phyloP scores from a whole-genome alignment of 2,329 filamentous ascomycete genomes.

The Neonectria ditissima region DNA sequence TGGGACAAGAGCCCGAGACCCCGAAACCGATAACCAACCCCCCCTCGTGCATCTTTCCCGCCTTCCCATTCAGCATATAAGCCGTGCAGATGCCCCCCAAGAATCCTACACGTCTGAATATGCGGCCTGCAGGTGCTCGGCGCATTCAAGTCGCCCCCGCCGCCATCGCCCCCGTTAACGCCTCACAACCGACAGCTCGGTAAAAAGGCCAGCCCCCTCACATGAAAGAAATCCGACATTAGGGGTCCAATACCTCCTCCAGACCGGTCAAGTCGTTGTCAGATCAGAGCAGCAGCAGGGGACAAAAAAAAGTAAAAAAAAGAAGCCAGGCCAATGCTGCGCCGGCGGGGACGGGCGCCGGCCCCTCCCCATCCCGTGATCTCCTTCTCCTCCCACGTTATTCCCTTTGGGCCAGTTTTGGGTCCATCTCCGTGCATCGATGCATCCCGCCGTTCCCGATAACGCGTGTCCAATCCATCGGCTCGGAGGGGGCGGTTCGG shows the following conservation, averaged over 20 bases:
- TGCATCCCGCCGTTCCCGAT: not conserved
- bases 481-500: not conserved
- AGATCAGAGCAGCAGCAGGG: slow-evolving; percentile 3
- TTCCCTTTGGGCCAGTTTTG: not conserved
- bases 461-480: not conserved
- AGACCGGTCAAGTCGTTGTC: slow-evolving; percentile 3
- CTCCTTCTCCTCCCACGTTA: not conserved
- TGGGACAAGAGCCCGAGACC: not conserved
- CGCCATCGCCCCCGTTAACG: slow-evolving; percentile 8
- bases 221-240: not conserved
- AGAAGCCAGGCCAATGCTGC: not conserved
- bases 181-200: slow-evolving; percentile 24
- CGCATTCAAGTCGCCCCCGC: not conserved
- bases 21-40: not conserved
- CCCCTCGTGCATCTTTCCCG: not conserved
- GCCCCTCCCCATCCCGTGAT: not conserved
- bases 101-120: slow-evolving; percentile 3
- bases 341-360: not conserved
- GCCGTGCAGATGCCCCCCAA: not conserved
- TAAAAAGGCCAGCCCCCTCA: slow-evolving; percentile 6
- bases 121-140: slow-evolving; percentile 17
- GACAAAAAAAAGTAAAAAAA: not conserved
- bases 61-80: slow-evolving; percentile 2
- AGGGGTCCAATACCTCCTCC: slow-evolving; percentile 3
- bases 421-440: slow-evolving; percentile 1